These are phyloP conservation scores for Dentiscutata heterogama DNA, from an alignment of 371 early-diverging fungal species.

Conservation along the genomic window DNA sequence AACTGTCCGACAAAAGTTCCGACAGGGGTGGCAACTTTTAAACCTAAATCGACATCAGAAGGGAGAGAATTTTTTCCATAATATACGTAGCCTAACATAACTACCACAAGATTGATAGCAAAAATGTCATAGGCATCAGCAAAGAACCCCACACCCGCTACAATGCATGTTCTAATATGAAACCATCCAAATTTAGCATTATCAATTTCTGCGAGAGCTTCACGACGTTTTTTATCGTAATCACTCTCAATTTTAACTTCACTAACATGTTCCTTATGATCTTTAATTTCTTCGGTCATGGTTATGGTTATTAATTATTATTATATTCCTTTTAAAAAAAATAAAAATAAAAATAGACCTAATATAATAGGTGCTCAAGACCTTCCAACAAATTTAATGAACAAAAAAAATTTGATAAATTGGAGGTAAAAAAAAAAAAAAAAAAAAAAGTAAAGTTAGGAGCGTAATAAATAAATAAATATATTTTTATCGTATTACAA, in stretches of 20 bases:
- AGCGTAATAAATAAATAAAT: too few relatives aligned
- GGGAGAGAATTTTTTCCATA: slow-evolving; percentile 62
- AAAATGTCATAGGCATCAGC: slow-evolving; percentile 92
- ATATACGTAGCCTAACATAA: slow-evolving; percentile 85
- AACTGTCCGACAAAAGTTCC: slow-evolving; percentile 90
- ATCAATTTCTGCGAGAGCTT: slow-evolving; percentile 59
- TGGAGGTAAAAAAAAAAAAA: too few relatives aligned
- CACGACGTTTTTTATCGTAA: slow-evolving; percentile 27
- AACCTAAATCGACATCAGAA: slow-evolving; percentile 70
- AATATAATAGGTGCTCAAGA: too few relatives aligned
- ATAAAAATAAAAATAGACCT: too few relatives aligned
- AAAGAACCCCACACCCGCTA: slow-evolving; percentile 89
- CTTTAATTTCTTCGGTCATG: neutral
- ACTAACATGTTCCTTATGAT: neutral
- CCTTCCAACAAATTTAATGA: too few relatives aligned
- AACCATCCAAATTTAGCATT: slow-evolving; percentile 77
- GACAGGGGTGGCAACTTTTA: slow-evolving; percentile 84
- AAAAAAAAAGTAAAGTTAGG: too few relatives aligned
- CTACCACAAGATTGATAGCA: slow-evolving; percentile 81
- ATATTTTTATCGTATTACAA: too few relatives aligned
- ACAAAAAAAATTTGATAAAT: too few relatives aligned
- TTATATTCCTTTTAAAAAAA: too few relatives aligned
- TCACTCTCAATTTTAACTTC: neutral
- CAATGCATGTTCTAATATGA: slow-evolving; percentile 82
- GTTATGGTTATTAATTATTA: too few relatives aligned